Conservation (phyloP, 2,329 filamentous ascomycete genomes). For the Myrmaecium sp. region DNA sequence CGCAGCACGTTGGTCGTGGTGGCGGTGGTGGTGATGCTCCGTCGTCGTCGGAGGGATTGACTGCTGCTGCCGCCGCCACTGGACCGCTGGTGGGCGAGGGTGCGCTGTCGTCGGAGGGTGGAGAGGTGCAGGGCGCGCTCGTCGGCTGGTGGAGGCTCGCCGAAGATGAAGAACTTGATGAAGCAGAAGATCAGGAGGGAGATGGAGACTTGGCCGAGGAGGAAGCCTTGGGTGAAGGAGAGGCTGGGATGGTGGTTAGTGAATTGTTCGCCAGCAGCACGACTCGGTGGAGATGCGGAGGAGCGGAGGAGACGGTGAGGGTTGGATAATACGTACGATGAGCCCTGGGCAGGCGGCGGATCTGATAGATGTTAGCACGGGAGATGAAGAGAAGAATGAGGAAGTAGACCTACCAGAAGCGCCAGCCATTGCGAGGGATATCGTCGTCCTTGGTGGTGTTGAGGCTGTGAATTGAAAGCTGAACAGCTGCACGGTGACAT, state of each 20-base stretch:
- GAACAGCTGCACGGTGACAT: too few species aligned
- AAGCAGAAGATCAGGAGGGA: slow-evolving; percentile 83
- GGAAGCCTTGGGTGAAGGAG: slow-evolving; percentile 84
- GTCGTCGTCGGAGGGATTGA: slow-evolving; percentile 18
- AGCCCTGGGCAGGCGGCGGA: slow-evolving; percentile 7
- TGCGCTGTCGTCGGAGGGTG: slow-evolving; percentile 55
- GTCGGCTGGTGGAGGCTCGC: slow-evolving; percentile 73
- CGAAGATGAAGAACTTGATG: slow-evolving; percentile 99
- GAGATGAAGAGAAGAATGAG: slow-evolving; percentile 5
- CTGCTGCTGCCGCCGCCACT: slow-evolving; percentile 14
- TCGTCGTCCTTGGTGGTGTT: too few species aligned
- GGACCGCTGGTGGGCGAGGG: slow-evolving; percentile 44
- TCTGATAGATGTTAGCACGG: neutral
- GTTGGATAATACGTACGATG: slow-evolving; percentile 7
- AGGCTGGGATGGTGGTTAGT: slow-evolving; percentile 34
- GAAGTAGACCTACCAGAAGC: neutral
- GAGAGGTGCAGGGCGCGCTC: slow-evolving; percentile 60
- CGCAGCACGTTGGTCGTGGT: too few species aligned
- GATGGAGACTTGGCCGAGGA: slow-evolving; percentile 84
- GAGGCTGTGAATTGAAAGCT: too few species aligned
- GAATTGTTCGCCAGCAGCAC: too few species aligned
- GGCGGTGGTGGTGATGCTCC: slow-evolving; percentile 17
- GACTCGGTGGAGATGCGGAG: slow-evolving; percentile 7
- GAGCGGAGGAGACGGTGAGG: slow-evolving; percentile 1
- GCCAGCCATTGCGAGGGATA: too few species aligned